Evolutionary conservation across 2,329 filamentous ascomycete species (phyloP).

Genomic region (Paramyrothecium sp.): DNA sequence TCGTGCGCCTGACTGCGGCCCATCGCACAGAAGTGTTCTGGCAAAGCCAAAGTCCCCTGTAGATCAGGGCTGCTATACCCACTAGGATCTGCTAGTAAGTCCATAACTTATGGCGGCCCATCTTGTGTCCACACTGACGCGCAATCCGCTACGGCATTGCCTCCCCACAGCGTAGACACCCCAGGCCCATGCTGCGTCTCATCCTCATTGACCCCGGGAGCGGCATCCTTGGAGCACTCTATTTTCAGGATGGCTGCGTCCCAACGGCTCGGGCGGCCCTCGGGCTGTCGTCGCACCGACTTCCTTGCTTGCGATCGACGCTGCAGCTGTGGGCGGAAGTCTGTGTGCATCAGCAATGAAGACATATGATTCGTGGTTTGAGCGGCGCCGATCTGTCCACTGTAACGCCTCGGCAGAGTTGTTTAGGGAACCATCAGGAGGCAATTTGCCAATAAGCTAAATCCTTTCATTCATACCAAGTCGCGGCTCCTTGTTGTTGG

Average conservation of each 20-base stretch:
- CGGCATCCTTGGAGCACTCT: neutral
- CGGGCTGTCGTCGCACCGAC: neutral
- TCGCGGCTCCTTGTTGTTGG: too few relatives aligned
- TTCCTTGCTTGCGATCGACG: neutral
- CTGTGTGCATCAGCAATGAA: too few relatives aligned
- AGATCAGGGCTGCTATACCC: neutral
- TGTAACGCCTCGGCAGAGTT: too few relatives aligned
- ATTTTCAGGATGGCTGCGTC: neutral
- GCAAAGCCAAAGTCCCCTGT: neutral
- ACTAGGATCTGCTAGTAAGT: neutral
- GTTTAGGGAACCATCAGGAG: too few relatives aligned
- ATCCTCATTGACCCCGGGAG: neutral
- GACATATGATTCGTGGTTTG: too few relatives aligned
- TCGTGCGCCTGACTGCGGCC: neutral
- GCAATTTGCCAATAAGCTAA: too few relatives aligned
- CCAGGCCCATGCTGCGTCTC: neutral
- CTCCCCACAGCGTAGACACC: neutral
- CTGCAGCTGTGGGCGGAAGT: neutral
- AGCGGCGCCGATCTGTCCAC: too few relatives aligned
- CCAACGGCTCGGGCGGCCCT: neutral
- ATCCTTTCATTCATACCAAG: too few relatives aligned
- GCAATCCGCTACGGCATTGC: neutral
- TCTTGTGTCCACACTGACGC: neutral
- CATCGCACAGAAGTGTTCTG: neutral
- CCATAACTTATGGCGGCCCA: neutral